Percentiles rank a stretch among this genome's conserved stretches.
These are phyloP conservation scores for Cladophialophora bantiana DNA, from an alignment of 2,329 filamentous ascomycete genomes.

Conservation along the genomic window DNA sequence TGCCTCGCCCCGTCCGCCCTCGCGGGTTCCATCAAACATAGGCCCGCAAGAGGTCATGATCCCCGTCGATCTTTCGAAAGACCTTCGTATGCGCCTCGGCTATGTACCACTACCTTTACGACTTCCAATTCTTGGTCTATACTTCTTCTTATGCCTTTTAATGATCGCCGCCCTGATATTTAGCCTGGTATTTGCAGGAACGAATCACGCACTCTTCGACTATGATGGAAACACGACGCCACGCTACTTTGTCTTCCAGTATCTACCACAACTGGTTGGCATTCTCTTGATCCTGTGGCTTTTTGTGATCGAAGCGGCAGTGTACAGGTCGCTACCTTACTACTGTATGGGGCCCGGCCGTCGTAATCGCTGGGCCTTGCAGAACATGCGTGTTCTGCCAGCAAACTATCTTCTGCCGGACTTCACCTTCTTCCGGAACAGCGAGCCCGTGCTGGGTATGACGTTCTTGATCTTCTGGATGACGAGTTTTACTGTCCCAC, in stretches of 20 bases:
- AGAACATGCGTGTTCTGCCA: constrained; percentile 64
- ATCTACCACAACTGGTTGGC: constrained; percentile 80
- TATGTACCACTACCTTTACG: constrained; percentile 77
- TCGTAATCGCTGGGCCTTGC: constrained; percentile 66
- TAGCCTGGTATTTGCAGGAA: constrained; percentile 71
- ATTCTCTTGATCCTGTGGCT: constrained; percentile 76
- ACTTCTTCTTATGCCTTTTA: constrained; percentile 68
- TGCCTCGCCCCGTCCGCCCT: constrained; percentile 20
- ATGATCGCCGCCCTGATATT: constrained; percentile 78
- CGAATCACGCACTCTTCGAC: constrained; percentile 68
- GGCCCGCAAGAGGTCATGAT: constrained; percentile 41
- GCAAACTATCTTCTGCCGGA: constrained; percentile 73
- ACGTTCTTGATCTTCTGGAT: constrained; percentile 77
- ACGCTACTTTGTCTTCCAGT: constrained; percentile 84
- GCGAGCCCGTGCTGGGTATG: constrained; percentile 70
- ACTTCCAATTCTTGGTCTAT: constrained; percentile 65
- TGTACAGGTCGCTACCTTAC: constrained; percentile 81
- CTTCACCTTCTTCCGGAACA: constrained; percentile 71
- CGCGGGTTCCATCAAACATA: constrained; percentile 29
- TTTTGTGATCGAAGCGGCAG: constrained; percentile 74
- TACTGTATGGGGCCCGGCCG: constrained; percentile 65
- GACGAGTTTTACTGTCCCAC: constrained; percentile 77
- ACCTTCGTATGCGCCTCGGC: constrained; percentile 62
- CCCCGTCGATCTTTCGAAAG: constrained; percentile 54
- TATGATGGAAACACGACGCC: constrained; percentile 74